Evolutionary conservation across 2,329 filamentous ascomycete genomes (phyloP).

Genomic region (Pseudogymnoascus sp.): DNA sequence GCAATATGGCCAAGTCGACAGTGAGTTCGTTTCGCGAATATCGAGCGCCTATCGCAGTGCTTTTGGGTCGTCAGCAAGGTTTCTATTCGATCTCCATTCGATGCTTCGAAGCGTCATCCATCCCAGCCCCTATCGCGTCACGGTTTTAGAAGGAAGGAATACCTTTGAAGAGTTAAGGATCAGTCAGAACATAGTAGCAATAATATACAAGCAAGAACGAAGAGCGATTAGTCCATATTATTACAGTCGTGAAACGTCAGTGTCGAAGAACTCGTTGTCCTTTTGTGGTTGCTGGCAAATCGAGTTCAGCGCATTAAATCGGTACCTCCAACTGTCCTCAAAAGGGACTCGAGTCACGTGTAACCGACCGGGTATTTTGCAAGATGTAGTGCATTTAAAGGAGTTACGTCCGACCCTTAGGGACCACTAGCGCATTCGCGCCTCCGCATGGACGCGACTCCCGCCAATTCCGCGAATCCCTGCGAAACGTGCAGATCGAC

Average conservation of each 20-base stretch:
- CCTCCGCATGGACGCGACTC: neutral
- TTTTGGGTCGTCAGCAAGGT: neutral
- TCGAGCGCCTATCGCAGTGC: conserved; percentile 4
- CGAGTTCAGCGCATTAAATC: neutral
- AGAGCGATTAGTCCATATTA: conserved; percentile 4
- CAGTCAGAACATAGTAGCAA: neutral
- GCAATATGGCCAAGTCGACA: neutral
- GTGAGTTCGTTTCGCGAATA: neutral
- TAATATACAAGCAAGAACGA: conserved; percentile 5
- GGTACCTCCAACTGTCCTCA: conserved; percentile 5
- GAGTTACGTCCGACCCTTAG: neutral
- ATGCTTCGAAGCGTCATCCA: conserved; percentile 2
- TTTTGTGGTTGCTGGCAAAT: conserved; percentile 5
- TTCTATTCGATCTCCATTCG: neutral
- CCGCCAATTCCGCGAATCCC: neutral
- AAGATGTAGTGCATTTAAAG: conserved; percentile 1
- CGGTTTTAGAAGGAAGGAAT: neutral
- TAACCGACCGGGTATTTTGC: neutral
- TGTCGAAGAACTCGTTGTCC: conserved; percentile 5
- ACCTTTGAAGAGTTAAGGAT: conserved; percentile 4
- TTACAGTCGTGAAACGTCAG: conserved; percentile 4
- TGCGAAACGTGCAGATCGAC: neutral
- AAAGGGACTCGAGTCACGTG: neutral
- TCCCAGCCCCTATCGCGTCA: conserved; percentile 3
- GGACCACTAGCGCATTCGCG: neutral